These are phyloP conservation scores for Tulasnella sp. DNA, from an alignment of 768 basidiomycete genomes.

Conservation along the genomic window DNA sequence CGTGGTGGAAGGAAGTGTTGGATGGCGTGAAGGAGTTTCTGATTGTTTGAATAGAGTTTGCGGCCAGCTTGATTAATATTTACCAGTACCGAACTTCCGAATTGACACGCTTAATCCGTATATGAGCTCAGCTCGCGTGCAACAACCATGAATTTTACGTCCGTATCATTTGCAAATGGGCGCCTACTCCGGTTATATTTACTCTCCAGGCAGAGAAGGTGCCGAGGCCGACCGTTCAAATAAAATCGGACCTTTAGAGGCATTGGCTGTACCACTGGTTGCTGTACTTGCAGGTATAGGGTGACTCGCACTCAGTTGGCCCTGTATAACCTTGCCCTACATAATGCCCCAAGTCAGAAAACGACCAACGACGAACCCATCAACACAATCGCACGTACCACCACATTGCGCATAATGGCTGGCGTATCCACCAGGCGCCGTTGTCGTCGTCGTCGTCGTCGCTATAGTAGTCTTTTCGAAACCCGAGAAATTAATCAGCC, in stretches of 20 bases:
- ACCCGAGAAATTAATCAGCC: background rate
- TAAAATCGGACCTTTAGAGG: background rate
- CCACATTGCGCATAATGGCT: constrained; percentile 6
- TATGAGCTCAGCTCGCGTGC: background rate
- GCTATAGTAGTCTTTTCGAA: background rate
- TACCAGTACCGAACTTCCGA: too few species aligned
- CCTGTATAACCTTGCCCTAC: constrained; percentile 5
- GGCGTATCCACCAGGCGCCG: background rate
- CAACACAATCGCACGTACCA: background rate
- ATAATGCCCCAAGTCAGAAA: background rate
- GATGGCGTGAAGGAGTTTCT: constrained; percentile 58
- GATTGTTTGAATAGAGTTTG: constrained; percentile 29
- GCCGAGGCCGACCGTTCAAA: background rate
- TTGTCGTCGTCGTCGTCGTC: background rate
- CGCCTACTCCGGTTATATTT: background rate
- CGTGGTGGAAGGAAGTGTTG: constrained; percentile 63
- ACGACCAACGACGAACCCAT: background rate
- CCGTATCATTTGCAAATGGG: background rate
- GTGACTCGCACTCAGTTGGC: constrained; percentile 2
- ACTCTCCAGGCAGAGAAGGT: background rate
- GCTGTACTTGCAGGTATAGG: background rate
- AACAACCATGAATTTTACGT: background rate
- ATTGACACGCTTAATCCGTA: background rate
- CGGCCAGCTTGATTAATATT: too few species aligned
- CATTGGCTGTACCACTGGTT: constrained; percentile 3